Base-by-base conservation (phyloP, 768 basidiomycete species). In the Leccinum olivaceopallidum region DNA sequence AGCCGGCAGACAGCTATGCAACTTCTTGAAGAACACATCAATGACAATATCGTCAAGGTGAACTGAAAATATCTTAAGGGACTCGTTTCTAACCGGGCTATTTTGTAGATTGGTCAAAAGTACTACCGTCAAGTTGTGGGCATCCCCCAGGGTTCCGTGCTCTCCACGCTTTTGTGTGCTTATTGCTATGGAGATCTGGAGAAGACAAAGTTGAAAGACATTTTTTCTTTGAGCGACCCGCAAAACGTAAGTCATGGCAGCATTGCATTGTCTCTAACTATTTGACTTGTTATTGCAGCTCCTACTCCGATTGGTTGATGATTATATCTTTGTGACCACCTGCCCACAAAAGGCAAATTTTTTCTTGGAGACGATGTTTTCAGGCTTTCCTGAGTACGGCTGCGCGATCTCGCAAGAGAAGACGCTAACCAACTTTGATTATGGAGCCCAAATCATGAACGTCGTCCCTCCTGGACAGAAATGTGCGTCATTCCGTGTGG, bases 121-220 rank as follows among this genome's bases (percentile, higher is more conserved):
- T 93, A 89, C 68, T 96, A 89, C 70, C 86, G 89, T 13, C 97
- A 99, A 73, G 84, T 82, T 18, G 84, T 92, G 34, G 97, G 97
- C 3, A 99, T 99, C 22, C 96, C 97, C 1, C 97, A 99, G 73
- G 97, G 97, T 22, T 98, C 95, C 2, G 86, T 95, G 20, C 76
- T 98, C n/a, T 97, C 95, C 6, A 83, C 90, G 0, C 70, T 98
- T n/a, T 77, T 99, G 2, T 99, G 97, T 71, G 90, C 91, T 1
- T 92, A 95, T 74, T 97, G 93, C 72, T 99, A 98, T 65, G 95
- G 93, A 6, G 89, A 96, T 68, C 79, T 99, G 61, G 97, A 98
- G 73, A 82, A 76, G 32, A 77, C 69, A 7, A 80, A 83, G 49
- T 42, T 73, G 48, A 26, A 55, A n/a, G 60, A 51, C 59, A 76